Conservation (phyloP, 176 grass and related monocot species). For the Urochloa ruziziensis region DNA sequence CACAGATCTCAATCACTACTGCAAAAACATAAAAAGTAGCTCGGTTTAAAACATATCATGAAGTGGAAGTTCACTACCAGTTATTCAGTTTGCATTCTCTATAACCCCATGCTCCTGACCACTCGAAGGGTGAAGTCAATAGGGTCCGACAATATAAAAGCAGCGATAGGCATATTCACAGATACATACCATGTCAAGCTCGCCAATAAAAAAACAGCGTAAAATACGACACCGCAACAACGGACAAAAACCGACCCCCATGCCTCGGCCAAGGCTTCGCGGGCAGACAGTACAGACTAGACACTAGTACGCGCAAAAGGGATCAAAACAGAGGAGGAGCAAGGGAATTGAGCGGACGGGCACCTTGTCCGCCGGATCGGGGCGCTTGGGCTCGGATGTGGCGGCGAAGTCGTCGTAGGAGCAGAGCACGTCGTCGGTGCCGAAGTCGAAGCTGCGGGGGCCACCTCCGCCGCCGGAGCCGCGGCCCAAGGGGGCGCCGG, state of each 20-base stretch:
- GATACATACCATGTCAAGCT: neutral
- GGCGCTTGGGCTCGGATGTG: constrained; percentile 52
- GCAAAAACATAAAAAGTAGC: neutral
- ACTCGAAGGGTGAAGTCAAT: neutral
- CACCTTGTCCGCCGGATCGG: constrained; percentile 60
- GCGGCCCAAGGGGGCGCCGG: constrained; percentile 51
- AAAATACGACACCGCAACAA: neutral
- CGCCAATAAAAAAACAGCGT: neutral
- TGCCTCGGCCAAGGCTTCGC: neutral
- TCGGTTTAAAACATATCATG: neutral
- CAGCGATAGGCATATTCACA: neutral
- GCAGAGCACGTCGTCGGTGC: constrained; percentile 68
- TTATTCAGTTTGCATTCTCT: neutral
- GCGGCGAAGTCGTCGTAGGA: constrained; percentile 73
- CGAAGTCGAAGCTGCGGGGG: constrained; percentile 69
- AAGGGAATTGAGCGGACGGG: neutral
- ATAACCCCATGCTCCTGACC: neutral
- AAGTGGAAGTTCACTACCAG: neutral
- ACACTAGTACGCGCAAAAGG: neutral
- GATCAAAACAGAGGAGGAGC: neutral
- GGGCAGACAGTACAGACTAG: neutral
- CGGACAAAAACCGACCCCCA: constrained; percentile 1
- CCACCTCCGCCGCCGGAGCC: constrained; percentile 8
- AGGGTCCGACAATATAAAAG: neutral
- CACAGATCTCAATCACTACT: neutral